Evolutionary conservation across 495 filamentous ascomycete species (phyloP).

Genomic region (Thozetella sp.): DNA sequence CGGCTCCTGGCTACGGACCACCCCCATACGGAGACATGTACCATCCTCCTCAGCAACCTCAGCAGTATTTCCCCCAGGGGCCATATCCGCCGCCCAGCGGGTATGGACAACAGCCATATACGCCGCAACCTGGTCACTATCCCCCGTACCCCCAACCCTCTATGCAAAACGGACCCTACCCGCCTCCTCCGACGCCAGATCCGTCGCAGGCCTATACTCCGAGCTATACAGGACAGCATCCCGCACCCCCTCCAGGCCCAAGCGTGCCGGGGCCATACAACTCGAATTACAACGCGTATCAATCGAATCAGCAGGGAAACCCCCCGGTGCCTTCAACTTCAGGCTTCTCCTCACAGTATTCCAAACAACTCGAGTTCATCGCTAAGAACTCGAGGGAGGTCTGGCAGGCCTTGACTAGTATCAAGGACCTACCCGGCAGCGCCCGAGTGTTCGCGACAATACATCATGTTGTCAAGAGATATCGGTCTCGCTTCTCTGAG

Average conservation of each 20-base stretch:
- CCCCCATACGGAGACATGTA: conserved; percentile 36
- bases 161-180: conserved; percentile 18
- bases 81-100: conserved; percentile 23
- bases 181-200: conserved; percentile 20
- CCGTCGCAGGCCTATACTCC: conserved; percentile 18
- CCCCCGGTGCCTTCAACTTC: conserved; percentile 13
- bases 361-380: conserved; percentile 58
- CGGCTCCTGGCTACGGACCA: conserved; percentile 37
- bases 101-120: conserved; percentile 17
- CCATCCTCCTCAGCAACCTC: conserved; percentile 14
- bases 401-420: conserved; percentile 59
- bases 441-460: conserved; percentile 66
- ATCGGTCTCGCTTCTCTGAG: conserved; percentile 52
- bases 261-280: conserved; percentile 16
- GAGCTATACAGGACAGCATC: conserved; percentile 16
- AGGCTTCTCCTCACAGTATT: conserved; percentile 36
- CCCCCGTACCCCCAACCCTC: conserved; percentile 5
- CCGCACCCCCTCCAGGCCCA: conserved; percentile 12
- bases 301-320: conserved; percentile 13
- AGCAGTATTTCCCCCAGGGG: conserved; percentile 25
- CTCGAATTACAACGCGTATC: conserved; percentile 26
- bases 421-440: conserved; percentile 64
- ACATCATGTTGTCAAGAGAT: conserved; percentile 59
- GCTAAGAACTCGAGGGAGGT: conserved; percentile 59
- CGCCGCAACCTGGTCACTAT: conserved; percentile 28